Evolutionary conservation across 2,329 filamentous ascomycete species (phyloP).

Genomic region (Hypoxylon sp.): DNA sequence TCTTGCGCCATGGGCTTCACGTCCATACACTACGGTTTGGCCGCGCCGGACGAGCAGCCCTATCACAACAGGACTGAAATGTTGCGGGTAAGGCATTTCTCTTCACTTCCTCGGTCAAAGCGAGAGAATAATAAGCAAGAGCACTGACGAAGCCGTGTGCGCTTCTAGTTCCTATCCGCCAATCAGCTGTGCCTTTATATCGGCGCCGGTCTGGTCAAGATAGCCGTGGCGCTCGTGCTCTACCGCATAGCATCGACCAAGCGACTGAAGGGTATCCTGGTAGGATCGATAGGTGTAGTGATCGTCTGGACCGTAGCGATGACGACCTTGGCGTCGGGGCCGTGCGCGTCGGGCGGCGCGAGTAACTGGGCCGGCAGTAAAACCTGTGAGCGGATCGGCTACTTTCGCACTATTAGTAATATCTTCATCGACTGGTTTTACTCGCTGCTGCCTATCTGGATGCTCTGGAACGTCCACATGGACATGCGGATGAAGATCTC

Average conservation of each 20-base stretch:
- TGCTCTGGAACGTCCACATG: constrained; percentile 49
- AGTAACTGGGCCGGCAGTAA: constrained; percentile 49
- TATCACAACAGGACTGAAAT: constrained; percentile 43
- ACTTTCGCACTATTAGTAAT: constrained; percentile 52
- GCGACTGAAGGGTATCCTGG: constrained; percentile 42
- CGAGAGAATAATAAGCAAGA: not conserved
- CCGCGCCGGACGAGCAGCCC: constrained; percentile 43
- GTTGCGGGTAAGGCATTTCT: constrained; percentile 28
- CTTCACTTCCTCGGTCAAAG: not conserved
- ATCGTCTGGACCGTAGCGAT: constrained; percentile 50
- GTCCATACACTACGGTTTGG: constrained; percentile 50
- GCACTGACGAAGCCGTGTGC: constrained; percentile 19
- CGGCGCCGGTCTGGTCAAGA: constrained; percentile 50
- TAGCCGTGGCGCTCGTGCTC: constrained; percentile 52
- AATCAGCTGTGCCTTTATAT: constrained; percentile 50
- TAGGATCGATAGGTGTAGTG: constrained; percentile 47
- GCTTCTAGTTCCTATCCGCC: constrained; percentile 47
- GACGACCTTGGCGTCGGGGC: constrained; percentile 49
- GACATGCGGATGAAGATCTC: constrained; percentile 45
- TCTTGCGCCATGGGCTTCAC: constrained; percentile 47
- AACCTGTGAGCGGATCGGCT: constrained; percentile 47
- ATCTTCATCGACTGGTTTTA: constrained; percentile 54
- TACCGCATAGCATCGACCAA: constrained; percentile 47
- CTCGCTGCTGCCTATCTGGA: constrained; percentile 48
- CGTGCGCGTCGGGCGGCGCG: constrained; percentile 46